These are phyloP conservation scores for Gynochthodes officinalis DNA, from an alignment of 257 asterid species.

Conservation along the genomic window DNA sequence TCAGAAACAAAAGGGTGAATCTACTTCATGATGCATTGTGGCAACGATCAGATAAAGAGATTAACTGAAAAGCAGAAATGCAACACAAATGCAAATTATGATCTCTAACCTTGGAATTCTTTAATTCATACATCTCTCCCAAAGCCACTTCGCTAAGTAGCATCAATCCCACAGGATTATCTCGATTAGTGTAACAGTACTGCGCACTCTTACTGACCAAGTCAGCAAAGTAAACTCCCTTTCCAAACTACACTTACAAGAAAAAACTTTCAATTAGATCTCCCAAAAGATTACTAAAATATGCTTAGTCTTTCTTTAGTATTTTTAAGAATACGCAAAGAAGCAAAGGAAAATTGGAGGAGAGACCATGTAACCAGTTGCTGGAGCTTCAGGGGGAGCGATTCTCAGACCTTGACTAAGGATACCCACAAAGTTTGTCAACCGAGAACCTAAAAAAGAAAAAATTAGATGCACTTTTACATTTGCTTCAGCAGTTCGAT, in stretches of 20 bases:
- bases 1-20: neutral
- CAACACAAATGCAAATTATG: slow-evolving; percentile 4
- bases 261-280: slow-evolving; percentile 2
- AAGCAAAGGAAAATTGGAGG: slow-evolving; percentile 13
- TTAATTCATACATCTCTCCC: slow-evolving; percentile 79
- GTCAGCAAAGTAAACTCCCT: slow-evolving; percentile 96
- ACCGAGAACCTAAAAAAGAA: slow-evolving; percentile 63
- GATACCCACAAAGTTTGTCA: slow-evolving; percentile 95
- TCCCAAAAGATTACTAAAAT: neutral
- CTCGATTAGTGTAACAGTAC: slow-evolving; percentile 71
- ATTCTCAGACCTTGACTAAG: slow-evolving; percentile 95
- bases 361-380: slow-evolving; percentile 93
- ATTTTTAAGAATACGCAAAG: neutral
- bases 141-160: slow-evolving; percentile 95
- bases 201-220: slow-evolving; percentile 98
- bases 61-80: neutral
- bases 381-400: slow-evolving; percentile 99
- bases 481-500: neutral
- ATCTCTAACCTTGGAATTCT: slow-evolving; percentile 57
- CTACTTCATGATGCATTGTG: neutral
- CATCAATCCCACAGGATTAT: slow-evolving; percentile 92
- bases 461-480: slow-evolving; percentile 10
- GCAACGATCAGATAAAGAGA: neutral
- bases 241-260: slow-evolving; percentile 65
- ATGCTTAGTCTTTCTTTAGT: neutral